These are phyloP conservation scores for Penstemon newberryi DNA, from an alignment of 257 asterid species.

Conservation along the genomic window DNA sequence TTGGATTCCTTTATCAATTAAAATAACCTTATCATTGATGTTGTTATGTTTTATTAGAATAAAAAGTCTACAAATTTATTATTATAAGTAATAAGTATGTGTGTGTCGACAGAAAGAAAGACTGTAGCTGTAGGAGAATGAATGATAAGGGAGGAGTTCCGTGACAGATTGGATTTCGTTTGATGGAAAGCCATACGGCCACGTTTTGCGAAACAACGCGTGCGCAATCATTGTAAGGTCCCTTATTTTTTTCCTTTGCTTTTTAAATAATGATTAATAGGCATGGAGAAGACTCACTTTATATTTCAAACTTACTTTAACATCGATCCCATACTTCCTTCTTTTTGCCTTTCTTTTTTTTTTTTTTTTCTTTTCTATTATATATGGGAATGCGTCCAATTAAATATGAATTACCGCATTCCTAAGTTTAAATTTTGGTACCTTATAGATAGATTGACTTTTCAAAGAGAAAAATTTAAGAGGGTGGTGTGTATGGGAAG, in stretches of 20 bases:
- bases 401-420: too few relatives aligned
- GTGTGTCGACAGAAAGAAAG: neutral
- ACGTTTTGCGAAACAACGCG: slow-evolving; percentile 44
- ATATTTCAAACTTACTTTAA: neutral
- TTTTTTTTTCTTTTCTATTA: neutral
- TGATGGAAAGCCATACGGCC: slow-evolving; percentile 41
- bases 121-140: neutral
- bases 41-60: too few relatives aligned
- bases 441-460: slow-evolving; percentile 27
- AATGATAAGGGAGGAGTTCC: neutral
- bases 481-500: slow-evolving; percentile 22
- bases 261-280: neutral
- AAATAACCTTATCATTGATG: neutral
- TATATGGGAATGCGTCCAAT: too few relatives aligned
- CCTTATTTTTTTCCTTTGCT: neutral
- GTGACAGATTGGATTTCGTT: neutral
- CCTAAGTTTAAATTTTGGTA: neutral
- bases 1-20: too few relatives aligned
- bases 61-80: too few relatives aligned
- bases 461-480: slow-evolving; percentile 21
- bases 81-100: neutral
- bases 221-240: slow-evolving; percentile 46
- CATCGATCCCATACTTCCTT: neutral
- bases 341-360: neutral
- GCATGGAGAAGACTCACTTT: neutral